Evolutionary conservation across 2,329 filamentous ascomycete species (phyloP).

Genomic region (Sphaceloma murrayae): DNA sequence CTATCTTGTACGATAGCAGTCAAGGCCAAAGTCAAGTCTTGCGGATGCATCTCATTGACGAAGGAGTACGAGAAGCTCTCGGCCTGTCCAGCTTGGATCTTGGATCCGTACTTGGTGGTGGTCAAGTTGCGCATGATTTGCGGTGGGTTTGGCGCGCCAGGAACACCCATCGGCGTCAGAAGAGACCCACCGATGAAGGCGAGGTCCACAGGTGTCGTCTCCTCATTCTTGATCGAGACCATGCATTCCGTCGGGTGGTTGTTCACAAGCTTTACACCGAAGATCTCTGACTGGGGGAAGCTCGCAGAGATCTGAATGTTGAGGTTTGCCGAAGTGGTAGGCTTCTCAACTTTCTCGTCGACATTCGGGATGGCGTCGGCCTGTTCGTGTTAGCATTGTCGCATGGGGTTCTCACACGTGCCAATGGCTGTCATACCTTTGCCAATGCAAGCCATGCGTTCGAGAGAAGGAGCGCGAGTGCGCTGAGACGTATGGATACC

Average conservation of each 20-base stretch:
- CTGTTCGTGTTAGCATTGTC: slow-evolving; percentile 3
- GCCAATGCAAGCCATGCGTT: slow-evolving; percentile 15
- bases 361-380: slow-evolving; percentile 23
- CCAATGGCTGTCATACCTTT: slow-evolving; percentile 11
- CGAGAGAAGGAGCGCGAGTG: slow-evolving; percentile 13
- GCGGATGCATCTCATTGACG: slow-evolving; percentile 82
- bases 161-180: slow-evolving; percentile 44
- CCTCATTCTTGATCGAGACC: slow-evolving; percentile 75
- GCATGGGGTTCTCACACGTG: too few relatives aligned
- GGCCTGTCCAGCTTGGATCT: slow-evolving; percentile 65
- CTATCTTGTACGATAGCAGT: slow-evolving; percentile 61
- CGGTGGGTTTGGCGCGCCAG: slow-evolving; percentile 44
- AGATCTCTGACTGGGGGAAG: slow-evolving; percentile 65
- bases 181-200: slow-evolving; percentile 69
- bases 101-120: slow-evolving; percentile 59
- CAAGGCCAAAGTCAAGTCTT: slow-evolving; percentile 73
- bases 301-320: slow-evolving; percentile 47
- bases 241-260: slow-evolving; percentile 75
- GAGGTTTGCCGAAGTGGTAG: slow-evolving; percentile 43
- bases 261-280: slow-evolving; percentile 93
- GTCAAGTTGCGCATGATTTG: slow-evolving; percentile 76
- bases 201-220: slow-evolving; percentile 64
- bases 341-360: slow-evolving; percentile 50
- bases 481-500: slow-evolving; percentile 13
- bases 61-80: slow-evolving; percentile 75